phyloP scores from a whole-genome alignment of 257 asterid species.

The Solanum etuberosum region DNA sequence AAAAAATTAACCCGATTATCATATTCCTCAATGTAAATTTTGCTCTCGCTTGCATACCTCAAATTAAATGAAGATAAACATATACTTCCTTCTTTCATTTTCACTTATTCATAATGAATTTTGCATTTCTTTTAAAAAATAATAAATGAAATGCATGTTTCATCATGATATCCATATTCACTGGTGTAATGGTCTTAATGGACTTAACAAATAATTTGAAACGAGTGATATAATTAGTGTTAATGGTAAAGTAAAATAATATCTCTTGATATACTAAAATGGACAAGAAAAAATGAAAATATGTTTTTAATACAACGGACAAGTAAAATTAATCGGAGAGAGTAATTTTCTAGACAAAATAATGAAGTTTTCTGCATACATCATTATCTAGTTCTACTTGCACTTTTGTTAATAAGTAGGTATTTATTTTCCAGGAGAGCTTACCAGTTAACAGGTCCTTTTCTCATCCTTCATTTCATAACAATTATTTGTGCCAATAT shows the following conservation, averaged over 20 bases:
- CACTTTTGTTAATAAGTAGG: not conserved
- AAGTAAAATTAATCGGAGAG: not conserved
- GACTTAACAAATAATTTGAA: not conserved
- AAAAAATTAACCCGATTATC: no score
- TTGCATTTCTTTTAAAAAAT: not conserved
- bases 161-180: not conserved
- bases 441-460: not conserved
- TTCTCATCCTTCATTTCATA: not conserved
- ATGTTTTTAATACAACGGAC: not conserved
- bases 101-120: not conserved
- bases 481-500: not conserved
- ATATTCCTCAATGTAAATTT: not conserved
- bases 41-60: not conserved
- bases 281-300: not conserved
- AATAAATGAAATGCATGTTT: not conserved
- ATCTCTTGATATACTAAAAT: not conserved
- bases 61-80: not conserved
- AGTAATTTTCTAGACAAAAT: not conserved
- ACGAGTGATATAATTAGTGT: not conserved
- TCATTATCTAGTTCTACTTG: not conserved
- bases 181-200: not conserved
- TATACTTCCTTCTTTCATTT: not conserved
- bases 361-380: not conserved
- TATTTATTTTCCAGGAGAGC: not conserved
- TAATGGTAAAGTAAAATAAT: no score